These are phyloP conservation scores for Colletotrichum cuscutae DNA, from an alignment of 2,329 filamentous ascomycete genomes.

Conservation along the genomic window DNA sequence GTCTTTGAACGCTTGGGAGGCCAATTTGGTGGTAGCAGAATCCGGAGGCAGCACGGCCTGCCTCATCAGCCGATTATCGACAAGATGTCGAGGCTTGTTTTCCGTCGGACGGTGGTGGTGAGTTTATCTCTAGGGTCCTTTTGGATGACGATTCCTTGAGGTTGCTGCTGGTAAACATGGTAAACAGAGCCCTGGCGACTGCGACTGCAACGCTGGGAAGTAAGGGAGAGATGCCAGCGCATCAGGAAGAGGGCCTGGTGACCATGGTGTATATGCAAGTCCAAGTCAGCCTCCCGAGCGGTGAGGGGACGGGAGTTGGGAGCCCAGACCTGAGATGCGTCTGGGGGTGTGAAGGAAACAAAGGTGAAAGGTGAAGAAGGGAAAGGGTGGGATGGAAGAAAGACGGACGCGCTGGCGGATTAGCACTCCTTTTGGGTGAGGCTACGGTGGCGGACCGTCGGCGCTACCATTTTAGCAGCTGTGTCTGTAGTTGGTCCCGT, in stretches of 20 bases:
- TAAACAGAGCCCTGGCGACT: not conserved
- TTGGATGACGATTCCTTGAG: slow-evolving; percentile 11
- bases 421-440: not conserved
- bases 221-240: slow-evolving; percentile 31
- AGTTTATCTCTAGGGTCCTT: not conserved
- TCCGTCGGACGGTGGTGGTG: not conserved
- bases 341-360: not conserved
- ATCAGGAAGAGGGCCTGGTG: slow-evolving; percentile 33
- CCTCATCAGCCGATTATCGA: slow-evolving; percentile 10
- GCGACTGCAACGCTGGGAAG: slow-evolving; percentile 20
- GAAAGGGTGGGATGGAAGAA: not conserved
- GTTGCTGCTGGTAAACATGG: not conserved
- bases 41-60: not conserved
- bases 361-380: not conserved
- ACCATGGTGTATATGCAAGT: slow-evolving; percentile 35
- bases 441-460: slow-evolving; percentile 30
- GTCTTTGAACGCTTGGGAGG: not conserved
- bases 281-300: slow-evolving; percentile 35
- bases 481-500: not conserved
- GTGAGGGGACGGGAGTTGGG: slow-evolving; percentile 25
- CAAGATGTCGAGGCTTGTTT: not conserved
- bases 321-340: too few relatives aligned
- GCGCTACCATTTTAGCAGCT: slow-evolving; percentile 12
- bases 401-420: not conserved
- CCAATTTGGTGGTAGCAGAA: not conserved